Percentiles rank a stretch among this genome's conserved stretches.
Evolutionary conservation across 208 protist species (phyloP).

Genomic region (Novymonas esmeraldas): DNA sequence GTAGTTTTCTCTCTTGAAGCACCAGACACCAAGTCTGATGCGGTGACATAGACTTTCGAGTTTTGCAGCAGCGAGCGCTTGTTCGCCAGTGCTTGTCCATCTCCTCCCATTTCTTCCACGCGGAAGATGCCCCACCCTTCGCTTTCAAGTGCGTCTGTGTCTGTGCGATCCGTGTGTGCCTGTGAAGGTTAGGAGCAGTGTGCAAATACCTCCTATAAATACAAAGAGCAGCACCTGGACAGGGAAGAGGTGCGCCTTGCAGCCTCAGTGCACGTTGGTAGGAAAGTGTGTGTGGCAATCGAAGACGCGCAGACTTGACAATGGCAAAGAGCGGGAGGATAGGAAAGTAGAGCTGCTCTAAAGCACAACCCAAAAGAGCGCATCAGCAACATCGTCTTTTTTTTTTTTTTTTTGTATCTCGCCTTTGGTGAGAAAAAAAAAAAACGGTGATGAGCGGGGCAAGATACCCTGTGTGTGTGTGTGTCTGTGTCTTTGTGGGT

Average conservation of each 20-base stretch:
- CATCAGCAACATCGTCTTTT: background rate
- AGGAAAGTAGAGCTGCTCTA: too few relatives aligned
- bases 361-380: background rate
- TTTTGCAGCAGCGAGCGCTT: slow-evolving; percentile 69
- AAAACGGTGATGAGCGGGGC: background rate
- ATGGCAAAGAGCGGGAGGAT: background rate
- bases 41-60: slow-evolving; percentile 45
- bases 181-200: too few relatives aligned
- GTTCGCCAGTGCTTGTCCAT: slow-evolving; percentile 82
- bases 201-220: too few relatives aligned
- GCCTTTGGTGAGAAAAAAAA: slow-evolving; percentile 15
- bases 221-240: too few relatives aligned
- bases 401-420: too few relatives aligned
- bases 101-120: slow-evolving; percentile 60
- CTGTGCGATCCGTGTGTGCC: too few relatives aligned
- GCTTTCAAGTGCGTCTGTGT: too few relatives aligned
- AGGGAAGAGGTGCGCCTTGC: too few relatives aligned
- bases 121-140: background rate
- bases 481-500: too few relatives aligned
- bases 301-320: slow-evolving; percentile 6
- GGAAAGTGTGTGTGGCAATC: too few relatives aligned
- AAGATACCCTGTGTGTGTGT: background rate
- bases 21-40: slow-evolving; percentile 23
- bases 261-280: too few relatives aligned
- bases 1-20: slow-evolving; percentile 25